These are phyloP conservation scores for Colletotrichum sansevieriae DNA, from an alignment of 2,329 filamentous ascomycete species.

Conservation along the genomic window DNA sequence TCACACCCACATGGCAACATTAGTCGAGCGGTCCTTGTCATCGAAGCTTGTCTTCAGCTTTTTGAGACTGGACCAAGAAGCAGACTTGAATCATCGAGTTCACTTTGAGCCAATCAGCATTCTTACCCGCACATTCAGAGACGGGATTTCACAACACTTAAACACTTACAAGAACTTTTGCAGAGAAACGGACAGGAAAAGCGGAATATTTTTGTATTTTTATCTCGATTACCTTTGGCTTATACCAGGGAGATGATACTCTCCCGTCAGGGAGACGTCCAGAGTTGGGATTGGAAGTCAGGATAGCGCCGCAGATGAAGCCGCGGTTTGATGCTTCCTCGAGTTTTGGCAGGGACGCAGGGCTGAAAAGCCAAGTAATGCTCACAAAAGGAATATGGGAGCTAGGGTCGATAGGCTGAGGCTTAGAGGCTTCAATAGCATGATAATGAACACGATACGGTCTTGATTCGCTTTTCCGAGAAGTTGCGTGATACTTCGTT, in stretches of 20 bases:
- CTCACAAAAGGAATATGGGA: slow-evolving; percentile 1
- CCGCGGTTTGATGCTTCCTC: background rate
- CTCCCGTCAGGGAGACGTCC: slow-evolving; percentile 14
- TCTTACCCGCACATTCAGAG: background rate
- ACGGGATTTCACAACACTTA: background rate
- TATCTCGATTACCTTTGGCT: slow-evolving; percentile 32
- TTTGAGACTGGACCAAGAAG: background rate
- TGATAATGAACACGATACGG: slow-evolving; percentile 39
- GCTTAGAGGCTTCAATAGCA: slow-evolving; percentile 23
- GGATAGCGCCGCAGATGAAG: background rate
- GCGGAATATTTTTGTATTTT: slow-evolving; percentile 31
- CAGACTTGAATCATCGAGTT: no score
- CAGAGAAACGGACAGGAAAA: slow-evolving; percentile 20
- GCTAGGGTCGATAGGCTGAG: slow-evolving; percentile 27
- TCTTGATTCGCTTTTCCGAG: background rate
- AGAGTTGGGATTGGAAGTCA: slow-evolving; percentile 19
- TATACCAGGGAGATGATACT: slow-evolving; percentile 24
- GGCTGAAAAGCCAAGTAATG: slow-evolving; percentile 18
- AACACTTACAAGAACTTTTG: slow-evolving; percentile 7
- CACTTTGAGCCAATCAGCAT: no score
- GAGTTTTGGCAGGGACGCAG: slow-evolving; percentile 2
- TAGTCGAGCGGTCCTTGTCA: no score
- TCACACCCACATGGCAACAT: no score
- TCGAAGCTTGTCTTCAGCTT: background rate
- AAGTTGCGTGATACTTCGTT: background rate